Percentiles rank a stretch among this genome's conserved stretches.
phyloP scores from a whole-genome alignment of 805 yeast species.

The Hanseniaspora guilliermondii region DNA sequence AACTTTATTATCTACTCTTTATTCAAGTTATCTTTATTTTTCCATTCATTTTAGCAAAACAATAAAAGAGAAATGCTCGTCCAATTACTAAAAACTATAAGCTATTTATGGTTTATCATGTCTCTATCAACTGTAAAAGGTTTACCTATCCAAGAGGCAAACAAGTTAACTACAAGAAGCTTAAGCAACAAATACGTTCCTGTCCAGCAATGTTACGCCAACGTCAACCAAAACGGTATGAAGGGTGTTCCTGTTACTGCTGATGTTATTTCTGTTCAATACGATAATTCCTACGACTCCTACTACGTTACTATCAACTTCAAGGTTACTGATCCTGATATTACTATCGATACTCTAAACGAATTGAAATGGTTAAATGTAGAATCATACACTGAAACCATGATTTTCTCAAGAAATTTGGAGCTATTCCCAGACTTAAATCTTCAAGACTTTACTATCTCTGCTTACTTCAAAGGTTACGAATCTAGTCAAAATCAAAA shows the following conservation, averaged over 20 bases:
- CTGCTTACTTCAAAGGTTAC: background rate
- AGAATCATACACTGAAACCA: background rate
- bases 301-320: slow-evolving; percentile 5
- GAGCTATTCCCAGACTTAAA: background rate
- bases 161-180: background rate
- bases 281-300: background rate
- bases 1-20: background rate
- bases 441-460: slow-evolving; percentile 4
- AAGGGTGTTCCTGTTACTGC: slow-evolving; percentile 13
- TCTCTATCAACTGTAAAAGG: background rate
- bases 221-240: slow-evolving; percentile 2
- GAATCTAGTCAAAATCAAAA: background rate
- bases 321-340: background rate
- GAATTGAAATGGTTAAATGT: slow-evolving; percentile 10
- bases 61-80: background rate
- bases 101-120: background rate
- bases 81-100: background rate
- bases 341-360: background rate
- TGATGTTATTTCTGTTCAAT: background rate
- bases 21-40: background rate
- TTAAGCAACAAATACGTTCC: background rate
- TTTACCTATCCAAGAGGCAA: background rate
- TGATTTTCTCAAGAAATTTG: slow-evolving; percentile 8
- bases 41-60: background rate
- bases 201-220: slow-evolving; percentile 4